These are phyloP conservation scores for Alternaria ventricosa DNA, from an alignment of 2,329 filamentous ascomycete genomes.

Conservation along the genomic window DNA sequence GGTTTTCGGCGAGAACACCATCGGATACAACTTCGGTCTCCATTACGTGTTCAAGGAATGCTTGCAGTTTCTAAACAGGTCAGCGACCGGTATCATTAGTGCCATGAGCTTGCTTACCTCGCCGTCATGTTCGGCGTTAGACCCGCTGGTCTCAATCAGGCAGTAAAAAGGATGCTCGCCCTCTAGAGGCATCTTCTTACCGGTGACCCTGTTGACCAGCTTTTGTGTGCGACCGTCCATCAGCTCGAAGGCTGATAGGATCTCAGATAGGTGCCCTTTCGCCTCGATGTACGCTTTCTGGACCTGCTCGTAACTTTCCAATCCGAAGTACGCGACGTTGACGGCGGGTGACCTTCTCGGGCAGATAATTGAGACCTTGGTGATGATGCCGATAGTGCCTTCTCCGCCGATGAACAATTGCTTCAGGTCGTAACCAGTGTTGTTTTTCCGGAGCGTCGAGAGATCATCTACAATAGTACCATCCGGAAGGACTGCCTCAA, in stretches of 20 bases:
- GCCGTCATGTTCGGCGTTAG: constrained; percentile 89
- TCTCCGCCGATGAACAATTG: constrained; percentile 96
- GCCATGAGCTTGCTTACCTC: constrained; percentile 48
- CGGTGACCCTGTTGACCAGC: constrained; percentile 66
- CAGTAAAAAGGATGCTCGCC: constrained; percentile 92
- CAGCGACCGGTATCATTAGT: neutral
- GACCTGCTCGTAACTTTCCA: constrained; percentile 89
- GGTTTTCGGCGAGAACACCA: constrained; percentile 90
- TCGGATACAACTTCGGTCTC: constrained; percentile 83
- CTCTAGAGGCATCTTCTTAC: constrained; percentile 81
- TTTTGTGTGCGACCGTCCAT: constrained; percentile 89
- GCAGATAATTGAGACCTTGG: constrained; percentile 85
- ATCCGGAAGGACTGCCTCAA: constrained; percentile 92
- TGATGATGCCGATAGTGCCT: constrained; percentile 94
- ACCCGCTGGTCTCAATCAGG: constrained; percentile 93
- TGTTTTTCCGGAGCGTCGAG: constrained; percentile 91
- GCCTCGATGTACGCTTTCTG: constrained; percentile 86
- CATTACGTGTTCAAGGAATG: constrained; percentile 92
- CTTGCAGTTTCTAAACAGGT: constrained; percentile 74
- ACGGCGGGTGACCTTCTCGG: constrained; percentile 85
- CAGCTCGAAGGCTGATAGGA: constrained; percentile 95
- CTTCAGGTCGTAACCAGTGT: constrained; percentile 97
- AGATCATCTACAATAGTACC: constrained; percentile 92
- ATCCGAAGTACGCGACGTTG: constrained; percentile 93
- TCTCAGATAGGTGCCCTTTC: constrained; percentile 89